Evolutionary conservation across 768 basidiomycete genomes (phyloP).

Genomic region (Boletus sensibilis): DNA sequence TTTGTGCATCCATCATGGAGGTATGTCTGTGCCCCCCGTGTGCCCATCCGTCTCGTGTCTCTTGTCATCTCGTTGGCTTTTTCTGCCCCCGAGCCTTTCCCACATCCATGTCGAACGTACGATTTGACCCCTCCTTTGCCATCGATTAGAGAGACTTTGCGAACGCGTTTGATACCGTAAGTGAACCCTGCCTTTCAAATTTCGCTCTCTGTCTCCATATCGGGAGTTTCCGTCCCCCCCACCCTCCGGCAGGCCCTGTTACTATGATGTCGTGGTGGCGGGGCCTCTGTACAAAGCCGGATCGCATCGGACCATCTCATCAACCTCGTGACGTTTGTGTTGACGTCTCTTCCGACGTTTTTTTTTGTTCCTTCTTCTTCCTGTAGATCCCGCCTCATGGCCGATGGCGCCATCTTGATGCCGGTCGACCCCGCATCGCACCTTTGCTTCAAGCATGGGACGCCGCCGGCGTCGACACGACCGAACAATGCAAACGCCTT

Average conservation of each 20-base stretch:
- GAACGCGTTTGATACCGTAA: conserved; percentile 58
- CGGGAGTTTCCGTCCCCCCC: not conserved
- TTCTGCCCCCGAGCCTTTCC: not conserved
- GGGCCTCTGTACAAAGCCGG: too few species aligned
- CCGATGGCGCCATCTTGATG: conserved; percentile 86
- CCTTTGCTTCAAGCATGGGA: conserved; percentile 62
- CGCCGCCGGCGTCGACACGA: conserved; percentile 38
- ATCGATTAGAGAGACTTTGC: conserved; percentile 75
- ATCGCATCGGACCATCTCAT: not conserved
- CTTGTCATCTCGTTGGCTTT: not conserved
- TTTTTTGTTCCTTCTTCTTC: too few species aligned
- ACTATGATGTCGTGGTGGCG: not conserved
- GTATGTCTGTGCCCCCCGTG: conserved; percentile 38
- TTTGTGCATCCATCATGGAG: conserved; percentile 76
- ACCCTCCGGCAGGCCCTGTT: conserved; percentile 1
- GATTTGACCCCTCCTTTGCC: not conserved
- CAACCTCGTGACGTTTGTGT: not conserved
- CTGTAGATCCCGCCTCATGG: conserved; percentile 81
- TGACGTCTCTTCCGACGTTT: not conserved
- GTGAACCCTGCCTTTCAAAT: conserved; percentile 21
- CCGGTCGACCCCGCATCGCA: conserved; percentile 59
- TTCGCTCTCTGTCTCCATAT: not conserved
- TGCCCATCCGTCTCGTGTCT: not conserved
- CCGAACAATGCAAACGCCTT: conserved; percentile 67
- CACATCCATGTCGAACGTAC: conserved; percentile 4